Evolutionary conservation across 1,284 basidiomycete genomes (phyloP), one percentile per base, ranked within the genome.

Genomic region (Moesziomyces sp.): DNA sequence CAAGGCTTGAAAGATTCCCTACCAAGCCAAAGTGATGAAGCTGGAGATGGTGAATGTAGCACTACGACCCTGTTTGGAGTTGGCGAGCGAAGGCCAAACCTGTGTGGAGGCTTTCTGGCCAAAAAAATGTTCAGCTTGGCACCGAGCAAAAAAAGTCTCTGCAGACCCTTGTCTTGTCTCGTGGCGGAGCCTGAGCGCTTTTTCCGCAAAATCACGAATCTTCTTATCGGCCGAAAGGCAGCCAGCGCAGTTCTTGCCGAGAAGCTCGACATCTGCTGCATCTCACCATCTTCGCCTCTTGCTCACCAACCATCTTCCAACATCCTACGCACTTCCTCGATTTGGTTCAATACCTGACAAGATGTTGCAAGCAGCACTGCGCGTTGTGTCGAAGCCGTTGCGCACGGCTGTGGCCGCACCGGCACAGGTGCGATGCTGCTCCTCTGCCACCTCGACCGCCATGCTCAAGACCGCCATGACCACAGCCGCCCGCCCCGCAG

Each of bases 151-250:
- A 51, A 51, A 52, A 28, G 35, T 30, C 56, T 46, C 23, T 43
- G 13, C 24, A 19, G 21, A 26, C 16, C 38, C 49, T 50, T 51
- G 44, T 40, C 13, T 46, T 46, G 21, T 45, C 19, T 28, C 26
- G 5, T 1, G 26, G 26, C 5, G n/a, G n/a, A 18, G 6, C 30
- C 21, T 28, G 19, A 30, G 3, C 26, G 13, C n/a, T 35, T 45
- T 43, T 43, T 19, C 7, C 46, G 1, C 8, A 47, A 30, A 28
- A 30, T 24, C 21, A n/a, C 23, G 18, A 21, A n/a, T 52, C 60
- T 64, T 70, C 67, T 64, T 70, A 70, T 64, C 67, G 67, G 34
- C 24, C 67, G 67, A 56, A 62, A 45, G 2, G 14, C 19, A 5
- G 43, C n/a, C 10, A 6, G 38, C 38, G 38, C 7, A 0, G 16